Base-by-base conservation (phyloP, 305 asterid species). In the Fraxinus greggii region DNA sequence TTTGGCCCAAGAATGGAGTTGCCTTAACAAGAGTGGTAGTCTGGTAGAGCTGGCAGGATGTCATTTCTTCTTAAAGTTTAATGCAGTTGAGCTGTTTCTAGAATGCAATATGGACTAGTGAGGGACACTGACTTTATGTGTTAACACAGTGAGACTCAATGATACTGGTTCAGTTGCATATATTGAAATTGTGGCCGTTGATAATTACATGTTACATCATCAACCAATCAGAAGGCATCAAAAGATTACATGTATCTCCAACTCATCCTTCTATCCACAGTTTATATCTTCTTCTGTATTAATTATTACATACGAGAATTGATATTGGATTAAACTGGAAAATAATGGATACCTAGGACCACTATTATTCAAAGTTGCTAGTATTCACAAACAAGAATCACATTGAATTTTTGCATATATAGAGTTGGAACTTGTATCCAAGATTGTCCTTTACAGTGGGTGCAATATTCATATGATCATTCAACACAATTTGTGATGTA, bases 1-100 rank as follows among this genome's bases (percentile, higher is more conserved):
- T 78, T 80, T 88, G 92, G 36, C 97, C 97, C 92, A 92, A 88
- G 89, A 92, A 91, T 79, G 97, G 93, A 17, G 94, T 92, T 31
- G 91, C 93, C 90, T 88, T 89, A 2, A 92, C 90, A 73, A 88
- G 88, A 69, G 90, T 79, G 79, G 88, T n/a, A n/a, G n/a, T n/a
- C n/a, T n/a, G n/a, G n/a, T 78, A 85, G 97, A 91, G 88, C 91
- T 91, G 26, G 92, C 90, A 76, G 90, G 45, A 38, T 38, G 90
- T 88, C 89, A 87, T 89, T 69, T 72, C 67, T 61, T 28, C 67
- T 82, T 59, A 38, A 31, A 75, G 51, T 28, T 75, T 42, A 42
- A 42, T 26, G 3, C 75, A 48, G 77, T 54, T 59, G 48, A 26
- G 56, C 31, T 6, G 72, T 23, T 24, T 23, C 9, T 56, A 13